Conservation (phyloP, 2,329 filamentous ascomycete genomes). For the Cytospora chrysosperma region DNA sequence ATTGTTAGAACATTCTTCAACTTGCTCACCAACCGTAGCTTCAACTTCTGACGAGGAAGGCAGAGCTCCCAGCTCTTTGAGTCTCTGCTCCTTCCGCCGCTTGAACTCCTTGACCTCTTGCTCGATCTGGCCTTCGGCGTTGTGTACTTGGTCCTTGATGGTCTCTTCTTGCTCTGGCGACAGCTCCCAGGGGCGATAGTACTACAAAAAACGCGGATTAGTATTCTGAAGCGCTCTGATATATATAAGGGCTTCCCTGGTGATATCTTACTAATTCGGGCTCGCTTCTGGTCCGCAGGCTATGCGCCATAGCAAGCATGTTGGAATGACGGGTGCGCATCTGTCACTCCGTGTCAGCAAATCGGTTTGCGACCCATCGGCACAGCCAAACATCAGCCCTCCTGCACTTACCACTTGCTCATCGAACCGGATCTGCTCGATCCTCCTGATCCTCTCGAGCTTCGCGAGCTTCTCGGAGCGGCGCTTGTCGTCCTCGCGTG, state of each 20-base stretch:
- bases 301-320: slow-evolving; percentile 68
- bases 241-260: neutral
- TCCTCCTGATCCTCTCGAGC: slow-evolving; percentile 58
- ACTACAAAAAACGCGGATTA: slow-evolving; percentile 49
- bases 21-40: slow-evolving; percentile 46
- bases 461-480: slow-evolving; percentile 65
- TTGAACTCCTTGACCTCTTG: slow-evolving; percentile 66
- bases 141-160: slow-evolving; percentile 69
- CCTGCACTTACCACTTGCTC: slow-evolving; percentile 66
- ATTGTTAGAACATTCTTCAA: slow-evolving; percentile 40
- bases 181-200: slow-evolving; percentile 82
- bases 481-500: slow-evolving; percentile 66
- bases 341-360: slow-evolving; percentile 40
- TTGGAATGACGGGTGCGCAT: slow-evolving; percentile 74
- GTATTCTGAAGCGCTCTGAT: slow-evolving; percentile 3
- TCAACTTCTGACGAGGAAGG: slow-evolving; percentile 32
- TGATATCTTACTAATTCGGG: slow-evolving; percentile 69
- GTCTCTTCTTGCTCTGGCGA: slow-evolving; percentile 65
- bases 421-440: slow-evolving; percentile 73
- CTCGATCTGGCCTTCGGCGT: slow-evolving; percentile 62
- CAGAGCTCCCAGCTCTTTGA: slow-evolving; percentile 37
- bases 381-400: slow-evolving; percentile 6
- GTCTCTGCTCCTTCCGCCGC: slow-evolving; percentile 43
- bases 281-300: slow-evolving; percentile 67
- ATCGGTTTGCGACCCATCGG: slow-evolving; percentile 26